These are phyloP conservation scores for Solanum chilense DNA, from an alignment of 257 asterid genomes.

Conservation along the genomic window DNA sequence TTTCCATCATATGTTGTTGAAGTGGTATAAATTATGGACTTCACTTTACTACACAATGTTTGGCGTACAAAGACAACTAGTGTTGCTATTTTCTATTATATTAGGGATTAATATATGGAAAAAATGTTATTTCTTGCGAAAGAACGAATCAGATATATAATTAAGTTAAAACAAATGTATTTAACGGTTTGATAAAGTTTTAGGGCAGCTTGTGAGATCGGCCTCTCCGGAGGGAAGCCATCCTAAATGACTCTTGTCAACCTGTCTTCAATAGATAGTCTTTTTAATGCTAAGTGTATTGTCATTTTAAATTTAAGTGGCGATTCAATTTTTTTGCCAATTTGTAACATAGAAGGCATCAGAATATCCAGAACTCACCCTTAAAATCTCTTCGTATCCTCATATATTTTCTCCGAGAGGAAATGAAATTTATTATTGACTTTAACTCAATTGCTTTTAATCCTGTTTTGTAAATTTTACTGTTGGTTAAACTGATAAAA, in stretches of 20 bases:
- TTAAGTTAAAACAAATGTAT: background rate
- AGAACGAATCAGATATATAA: background rate
- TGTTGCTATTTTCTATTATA: background rate
- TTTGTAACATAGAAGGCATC: no score
- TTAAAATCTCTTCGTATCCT: no score
- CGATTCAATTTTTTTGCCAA: no score
- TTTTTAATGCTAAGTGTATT: no score
- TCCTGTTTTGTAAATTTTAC: no score
- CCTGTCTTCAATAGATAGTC: background rate
- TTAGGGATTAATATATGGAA: background rate
- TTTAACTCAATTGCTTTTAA: no score
- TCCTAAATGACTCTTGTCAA: background rate
- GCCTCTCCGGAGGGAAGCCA: background rate
- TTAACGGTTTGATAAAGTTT: background rate
- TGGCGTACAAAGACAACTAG: background rate
- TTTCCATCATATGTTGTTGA: background rate
- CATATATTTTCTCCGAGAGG: background rate
- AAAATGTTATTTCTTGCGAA: background rate
- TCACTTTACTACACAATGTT: background rate
- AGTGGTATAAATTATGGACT: no score
- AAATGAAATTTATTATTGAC: background rate
- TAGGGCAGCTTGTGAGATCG: background rate
- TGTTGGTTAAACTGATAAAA: background rate
- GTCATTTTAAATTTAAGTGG: no score
- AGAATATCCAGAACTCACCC: no score